Evolutionary conservation across 2,329 filamentous ascomycete species (phyloP), one percentile per base, ranked within the genome.

Genomic region (Colletotrichum horii): DNA sequence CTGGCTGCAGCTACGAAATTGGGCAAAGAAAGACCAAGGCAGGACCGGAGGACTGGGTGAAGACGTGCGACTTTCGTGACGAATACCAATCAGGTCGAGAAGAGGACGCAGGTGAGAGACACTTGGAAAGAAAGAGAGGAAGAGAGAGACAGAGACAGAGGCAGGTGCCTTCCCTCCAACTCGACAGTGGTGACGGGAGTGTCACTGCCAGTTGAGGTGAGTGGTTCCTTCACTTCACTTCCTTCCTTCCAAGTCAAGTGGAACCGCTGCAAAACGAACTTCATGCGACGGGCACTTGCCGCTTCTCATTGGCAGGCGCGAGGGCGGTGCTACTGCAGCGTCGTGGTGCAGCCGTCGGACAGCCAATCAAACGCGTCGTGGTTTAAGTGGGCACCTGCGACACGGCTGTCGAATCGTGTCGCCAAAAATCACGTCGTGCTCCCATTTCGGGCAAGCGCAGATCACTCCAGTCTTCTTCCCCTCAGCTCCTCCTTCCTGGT

Each of bases 321-420:
- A 65, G 24, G 22, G n/a, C 55, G 15, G 34, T 68, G 70, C 65
- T 68, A 74, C 70, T 76, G 70, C 70, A 76, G 16, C 70, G 65
- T 71, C 70, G 34, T 48, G 38, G 38, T 52, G 43, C n/a, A 52
- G 43, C 24, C 58, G 26, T 34, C 26, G 36, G 16, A 15, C 22
- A n/a, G 22, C 74, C 74, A 76, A 76, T 76, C n/a, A 69, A 38
- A 76, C 74, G 70, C 70, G 74, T 68, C 61, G 4, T 34, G 22
- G 2, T 9, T 24, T n/a, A 34, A 38, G 56, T 52, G 64, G 73
- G 43, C 3, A 24, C 6, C 4, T 6, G 5, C 9, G 28, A 26
- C 36, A 19, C 24, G n/a, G 16, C 66, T 5, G 28, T 24, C 66
- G 22, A 70, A 70, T 74, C 4, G 24, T 14, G 34, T 48, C 22